Base-by-base conservation (phyloP, 495 filamentous ascomycete genomes). In the Cetradonia linearis region DNA sequence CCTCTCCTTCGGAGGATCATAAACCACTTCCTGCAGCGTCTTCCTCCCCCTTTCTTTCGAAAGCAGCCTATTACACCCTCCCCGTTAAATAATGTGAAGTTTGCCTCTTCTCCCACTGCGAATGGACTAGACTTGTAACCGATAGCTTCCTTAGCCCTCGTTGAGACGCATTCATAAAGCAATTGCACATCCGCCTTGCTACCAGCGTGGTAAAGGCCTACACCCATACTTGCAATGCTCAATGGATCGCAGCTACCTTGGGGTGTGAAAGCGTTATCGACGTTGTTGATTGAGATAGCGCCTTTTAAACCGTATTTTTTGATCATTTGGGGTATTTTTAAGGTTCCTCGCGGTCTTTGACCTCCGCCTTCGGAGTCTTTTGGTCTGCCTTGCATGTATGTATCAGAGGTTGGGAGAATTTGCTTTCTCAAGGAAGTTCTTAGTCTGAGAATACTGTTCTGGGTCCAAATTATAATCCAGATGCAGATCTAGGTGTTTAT, bases 231-330 rank as follows among this genome's bases (percentile, higher is more conserved):
- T 42, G 84, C 84, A 52, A 88, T 65, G 20, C 73, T 72, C 56
- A 90, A 62, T 1, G 86, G 86, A 70, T 89, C 87, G n/a, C 77
- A 80, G n/a, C 72, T 80, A 0, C 86, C 87, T 63, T 84, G 82
- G 0, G 86, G 87, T 11, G 87, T 88, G 63, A 90, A 89, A 0
- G 86, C 83, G 69, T 90, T 89, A 2, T 86, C 86, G 20, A 89
- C 81, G 62, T 90, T 91, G 63, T 89, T 88, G n/a, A 89, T 76
- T 1, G 83, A 80, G 2, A 89, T 75, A 11, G 83, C 79, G 1
- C 76, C 83, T 53, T 83, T 74, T 3, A 89, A 66, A 0, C 72
- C 73, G 62, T 86, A 74, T 28, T 81, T 71, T 42, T 76, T 71
- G 33, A 89, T 86, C 78, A 90, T 74, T 2, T 82, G 72, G 1